Percentiles rank a stretch among this genome's conserved stretches.
Evolutionary conservation across 2,329 filamentous ascomycete genomes (phyloP).

Genomic region (Bimuria novae-zelandiae): DNA sequence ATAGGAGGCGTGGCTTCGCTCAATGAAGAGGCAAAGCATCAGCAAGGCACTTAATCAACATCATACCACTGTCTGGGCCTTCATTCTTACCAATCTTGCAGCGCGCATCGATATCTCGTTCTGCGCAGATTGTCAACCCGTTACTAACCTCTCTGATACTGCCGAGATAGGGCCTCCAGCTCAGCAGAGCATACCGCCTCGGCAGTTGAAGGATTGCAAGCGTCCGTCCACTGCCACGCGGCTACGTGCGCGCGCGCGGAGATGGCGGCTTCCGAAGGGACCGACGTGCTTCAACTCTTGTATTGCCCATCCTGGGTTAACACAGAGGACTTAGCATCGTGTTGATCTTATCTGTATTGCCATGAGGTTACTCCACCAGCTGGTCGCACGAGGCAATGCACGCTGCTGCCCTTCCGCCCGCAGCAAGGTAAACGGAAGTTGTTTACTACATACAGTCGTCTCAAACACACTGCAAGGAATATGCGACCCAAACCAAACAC

Average conservation of each 20-base stretch:
- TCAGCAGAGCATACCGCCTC: slow-evolving; percentile 1
- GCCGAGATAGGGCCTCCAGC: background rate
- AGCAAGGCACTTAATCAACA: background rate
- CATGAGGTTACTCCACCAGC: slow-evolving; percentile 12
- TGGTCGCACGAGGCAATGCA: slow-evolving; percentile 25
- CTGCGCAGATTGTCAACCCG: background rate
- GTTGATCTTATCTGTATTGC: too few species aligned
- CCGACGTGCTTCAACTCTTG: too few species aligned
- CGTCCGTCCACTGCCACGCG: slow-evolving; percentile 5
- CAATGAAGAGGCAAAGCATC: background rate
- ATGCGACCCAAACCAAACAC: background rate
- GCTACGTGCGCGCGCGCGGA: background rate
- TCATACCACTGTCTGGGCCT: background rate
- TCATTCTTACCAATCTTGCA: background rate
- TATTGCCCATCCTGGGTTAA: too few species aligned
- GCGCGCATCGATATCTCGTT: background rate
- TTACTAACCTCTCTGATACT: background rate
- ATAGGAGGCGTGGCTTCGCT: background rate
- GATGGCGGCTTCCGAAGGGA: slow-evolving; percentile 1
- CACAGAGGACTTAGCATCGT: too few species aligned
- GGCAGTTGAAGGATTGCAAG: background rate
- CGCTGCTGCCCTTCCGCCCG: slow-evolving; percentile 21
- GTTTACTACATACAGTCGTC: slow-evolving; percentile 14
- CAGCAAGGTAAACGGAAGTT: slow-evolving; percentile 18
- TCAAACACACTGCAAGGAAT: slow-evolving; percentile 29